phyloP scores from a whole-genome alignment of 345 rosid species.

The Microthlaspi erraticum region DNA sequence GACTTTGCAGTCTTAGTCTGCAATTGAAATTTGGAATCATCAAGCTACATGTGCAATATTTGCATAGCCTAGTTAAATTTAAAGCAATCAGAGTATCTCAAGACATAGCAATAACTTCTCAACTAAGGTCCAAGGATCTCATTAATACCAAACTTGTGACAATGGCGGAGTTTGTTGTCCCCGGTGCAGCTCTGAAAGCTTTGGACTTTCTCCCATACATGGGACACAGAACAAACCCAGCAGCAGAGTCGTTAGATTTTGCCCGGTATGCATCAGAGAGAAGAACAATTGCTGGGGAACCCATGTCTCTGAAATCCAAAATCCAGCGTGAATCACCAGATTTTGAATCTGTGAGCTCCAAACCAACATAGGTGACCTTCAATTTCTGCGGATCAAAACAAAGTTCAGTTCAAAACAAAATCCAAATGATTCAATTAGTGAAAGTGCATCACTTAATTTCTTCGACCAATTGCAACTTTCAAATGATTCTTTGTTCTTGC shows the following conservation, averaged over 20 bases:
- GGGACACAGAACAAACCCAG: slow-evolving; percentile 88
- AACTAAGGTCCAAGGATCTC: slow-evolving; percentile 30
- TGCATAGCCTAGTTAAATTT: slow-evolving; percentile 13
- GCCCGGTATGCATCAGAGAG: slow-evolving; percentile 77
- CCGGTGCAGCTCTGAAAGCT: slow-evolving; percentile 96
- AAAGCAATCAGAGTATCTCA: slow-evolving; percentile 1
- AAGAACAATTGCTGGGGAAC: slow-evolving; percentile 78
- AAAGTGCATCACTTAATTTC: not conserved
- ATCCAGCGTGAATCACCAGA: slow-evolving; percentile 91
- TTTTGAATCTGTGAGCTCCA: slow-evolving; percentile 77
- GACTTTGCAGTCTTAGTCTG: slow-evolving; percentile 97
- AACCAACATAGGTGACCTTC: slow-evolving; percentile 85
- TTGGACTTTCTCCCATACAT: slow-evolving; percentile 95
- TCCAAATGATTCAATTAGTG: not conserved
- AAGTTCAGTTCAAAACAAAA: not conserved
- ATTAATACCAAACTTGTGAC: slow-evolving; percentile 71
- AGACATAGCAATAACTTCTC: slow-evolving; percentile 11
- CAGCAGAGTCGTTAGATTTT: slow-evolving; percentile 67
- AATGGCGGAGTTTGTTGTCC: slow-evolving; percentile 84
- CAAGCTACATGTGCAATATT: slow-evolving; percentile 30
- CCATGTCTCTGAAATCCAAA: slow-evolving; percentile 97
- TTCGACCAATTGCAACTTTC: slow-evolving; percentile 3
- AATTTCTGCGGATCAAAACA: slow-evolving; percentile 61
- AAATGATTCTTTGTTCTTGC: slow-evolving; percentile 14
- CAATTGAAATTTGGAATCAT: slow-evolving; percentile 36